Base-by-base conservation (phyloP, 805 yeast genomes). In the Schwanniomyces occidentalis region DNA sequence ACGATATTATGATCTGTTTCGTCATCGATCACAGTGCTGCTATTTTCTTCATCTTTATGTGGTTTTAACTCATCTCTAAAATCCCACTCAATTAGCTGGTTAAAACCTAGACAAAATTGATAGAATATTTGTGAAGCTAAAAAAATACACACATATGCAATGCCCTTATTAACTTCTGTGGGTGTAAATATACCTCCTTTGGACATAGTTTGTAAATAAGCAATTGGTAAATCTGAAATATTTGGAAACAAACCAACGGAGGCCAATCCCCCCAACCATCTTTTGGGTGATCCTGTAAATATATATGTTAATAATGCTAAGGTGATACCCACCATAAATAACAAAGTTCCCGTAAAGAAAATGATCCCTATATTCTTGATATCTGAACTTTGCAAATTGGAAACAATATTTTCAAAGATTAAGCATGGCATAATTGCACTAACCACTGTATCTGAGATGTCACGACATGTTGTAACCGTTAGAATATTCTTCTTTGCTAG, bases 221-320 rank as follows among this genome's bases (percentile, higher is more conserved):
- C 95, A 46, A 87, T 84, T 0, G 96, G 95, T 37, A 87, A 67
- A 60, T 87, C 95, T 10, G 89, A 77, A 27, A 83, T 78, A 51
- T 87, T 87, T 27, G 89, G 90, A 51, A 86, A 77, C 19, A 84
- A 65, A 0, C 91, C 88, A 7, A 85, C 87, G 18, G 82, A 72
- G 5, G 83, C 42, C 13, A 82, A 53, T 0, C 95, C 95, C 34
- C 95, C 93, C 16, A 73, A 62, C 91, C 95, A 87, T 24, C 73
- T 60, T 39, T 71, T 73, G 3, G 95, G 95, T 4, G 78, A 75
- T 4, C 79, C 79, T 3, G 86, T 71, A 1, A 70, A 46, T 16
- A 70, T 45, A 18, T 73, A 19, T 9, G 76, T 73, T 2, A 54
- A 27, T 6, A 56, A 50, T 0, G 85, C 79, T 26, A 75, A 65